These are phyloP conservation scores for Suillus bovinus DNA, from an alignment of 768 basidiomycete species.

Conservation along the genomic window DNA sequence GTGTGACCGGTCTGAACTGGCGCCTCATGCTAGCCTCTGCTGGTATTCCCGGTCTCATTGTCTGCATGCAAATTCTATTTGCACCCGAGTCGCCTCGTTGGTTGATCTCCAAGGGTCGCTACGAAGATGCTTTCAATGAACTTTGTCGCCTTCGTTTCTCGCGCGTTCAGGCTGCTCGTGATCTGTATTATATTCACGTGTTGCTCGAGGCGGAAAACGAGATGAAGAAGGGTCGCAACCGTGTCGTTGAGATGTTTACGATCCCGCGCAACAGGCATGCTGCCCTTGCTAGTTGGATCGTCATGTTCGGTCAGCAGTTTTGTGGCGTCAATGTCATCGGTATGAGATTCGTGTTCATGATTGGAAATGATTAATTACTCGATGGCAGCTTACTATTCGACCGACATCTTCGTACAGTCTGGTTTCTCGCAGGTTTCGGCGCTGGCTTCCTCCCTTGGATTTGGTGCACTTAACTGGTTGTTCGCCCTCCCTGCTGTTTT, in stretches of 20 bases:
- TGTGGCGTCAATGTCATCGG: constrained; percentile 75
- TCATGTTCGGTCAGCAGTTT: constrained; percentile 85
- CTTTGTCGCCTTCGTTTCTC: constrained; percentile 69
- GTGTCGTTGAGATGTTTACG: constrained; percentile 69
- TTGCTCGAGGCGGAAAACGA: constrained; percentile 67
- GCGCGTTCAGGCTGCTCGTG: constrained; percentile 77
- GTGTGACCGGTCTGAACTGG: constrained; percentile 72
- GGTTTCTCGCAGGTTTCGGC: constrained; percentile 56
- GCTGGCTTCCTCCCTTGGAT: constrained; percentile 66
- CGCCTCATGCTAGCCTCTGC: constrained; percentile 78
- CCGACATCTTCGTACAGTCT: constrained; percentile 66
- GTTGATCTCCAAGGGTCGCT: constrained; percentile 79
- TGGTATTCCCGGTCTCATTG: constrained; percentile 49
- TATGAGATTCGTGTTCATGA: constrained; percentile 4
- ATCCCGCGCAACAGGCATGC: constrained; percentile 75
- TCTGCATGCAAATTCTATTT: constrained; percentile 45
- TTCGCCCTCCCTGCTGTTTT: constrained; percentile 69
- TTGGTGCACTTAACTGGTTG: constrained; percentile 64
- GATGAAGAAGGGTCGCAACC: constrained; percentile 53
- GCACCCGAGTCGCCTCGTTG: constrained; percentile 80
- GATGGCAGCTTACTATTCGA: constrained; percentile 72
- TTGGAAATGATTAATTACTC: not conserved
- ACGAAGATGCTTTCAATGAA: constrained; percentile 64
- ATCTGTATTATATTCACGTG: constrained; percentile 76
- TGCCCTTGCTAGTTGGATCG: constrained; percentile 55